These are phyloP conservation scores for Psilocybe sp. DNA, from an alignment of 768 basidiomycete species.

Conservation along the genomic window DNA sequence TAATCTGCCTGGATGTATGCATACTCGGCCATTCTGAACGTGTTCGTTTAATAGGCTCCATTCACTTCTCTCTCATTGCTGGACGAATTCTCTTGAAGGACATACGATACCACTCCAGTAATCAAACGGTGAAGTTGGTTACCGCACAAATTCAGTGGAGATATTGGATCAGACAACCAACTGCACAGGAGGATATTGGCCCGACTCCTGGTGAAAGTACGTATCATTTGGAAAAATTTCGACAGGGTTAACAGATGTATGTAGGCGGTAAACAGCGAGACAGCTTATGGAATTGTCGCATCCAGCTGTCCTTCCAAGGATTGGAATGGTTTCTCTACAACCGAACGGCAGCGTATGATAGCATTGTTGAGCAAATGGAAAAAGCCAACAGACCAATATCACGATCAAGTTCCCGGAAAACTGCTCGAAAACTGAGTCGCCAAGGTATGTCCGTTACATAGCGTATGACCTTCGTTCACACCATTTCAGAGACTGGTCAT, in stretches of 20 bases:
- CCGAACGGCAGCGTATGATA: slow-evolving; percentile 83
- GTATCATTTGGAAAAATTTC: not conserved
- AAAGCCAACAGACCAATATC: slow-evolving; percentile 30
- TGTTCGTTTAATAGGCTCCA: slow-evolving; percentile 55
- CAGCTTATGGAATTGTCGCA: slow-evolving; percentile 64
- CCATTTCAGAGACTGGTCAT: slow-evolving; percentile 5
- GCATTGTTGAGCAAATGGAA: slow-evolving; percentile 77
- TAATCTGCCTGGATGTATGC: not conserved
- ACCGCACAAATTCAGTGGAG: slow-evolving; percentile 90
- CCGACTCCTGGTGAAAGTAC: slow-evolving; percentile 48
- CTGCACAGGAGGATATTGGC: slow-evolving; percentile 68
- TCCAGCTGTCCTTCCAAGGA: slow-evolving; percentile 78
- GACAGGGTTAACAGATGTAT: not conserved
- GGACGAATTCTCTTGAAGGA: slow-evolving; percentile 90
- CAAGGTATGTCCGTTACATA: slow-evolving; percentile 31
- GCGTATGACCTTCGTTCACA: no score
- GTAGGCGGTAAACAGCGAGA: slow-evolving; percentile 29
- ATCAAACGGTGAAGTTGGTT: slow-evolving; percentile 81
- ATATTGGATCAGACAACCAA: slow-evolving; percentile 86
- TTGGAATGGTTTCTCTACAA: slow-evolving; percentile 95
- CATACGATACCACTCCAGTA: slow-evolving; percentile 86
- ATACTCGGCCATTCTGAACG: slow-evolving; percentile 1
- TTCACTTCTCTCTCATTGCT: slow-evolving; percentile 85
- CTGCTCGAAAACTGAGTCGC: slow-evolving; percentile 36
- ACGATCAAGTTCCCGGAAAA: slow-evolving; percentile 34